These are phyloP conservation scores for Camellia sinensis DNA, from an alignment of 148 eudicot species.

Conservation along the genomic window DNA sequence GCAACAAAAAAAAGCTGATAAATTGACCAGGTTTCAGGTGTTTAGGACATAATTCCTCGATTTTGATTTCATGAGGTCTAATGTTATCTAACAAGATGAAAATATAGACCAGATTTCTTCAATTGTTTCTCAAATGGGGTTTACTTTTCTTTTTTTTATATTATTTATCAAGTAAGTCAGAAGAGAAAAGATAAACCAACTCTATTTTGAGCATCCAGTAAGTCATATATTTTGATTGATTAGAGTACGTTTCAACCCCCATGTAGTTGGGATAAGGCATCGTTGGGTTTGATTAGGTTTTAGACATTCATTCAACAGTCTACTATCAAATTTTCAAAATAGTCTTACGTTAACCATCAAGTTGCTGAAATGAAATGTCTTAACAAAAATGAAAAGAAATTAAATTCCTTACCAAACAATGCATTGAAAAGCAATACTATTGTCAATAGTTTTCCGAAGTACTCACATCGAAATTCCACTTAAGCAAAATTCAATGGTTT, in stretches of 20 bases:
- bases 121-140: too few relatives aligned
- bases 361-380: not conserved
- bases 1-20: too few relatives aligned
- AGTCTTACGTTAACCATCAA: not conserved
- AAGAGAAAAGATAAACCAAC: too few relatives aligned
- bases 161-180: too few relatives aligned
- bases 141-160: too few relatives aligned
- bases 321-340: not conserved
- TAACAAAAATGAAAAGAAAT: not conserved
- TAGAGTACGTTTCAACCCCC: not conserved
- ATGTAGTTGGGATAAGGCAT: not conserved
- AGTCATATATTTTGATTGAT: not conserved
- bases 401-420: not conserved
- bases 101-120: too few relatives aligned
- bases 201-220: not conserved
- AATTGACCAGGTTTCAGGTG: too few relatives aligned
- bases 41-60: too few relatives aligned
- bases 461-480: not conserved
- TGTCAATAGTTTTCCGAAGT: not conserved
- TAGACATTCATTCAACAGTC: not conserved
- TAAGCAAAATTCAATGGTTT: not conserved
- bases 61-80: too few relatives aligned
- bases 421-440: not conserved
- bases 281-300: not conserved
- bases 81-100: too few relatives aligned